A percentile compares a stretch with the other conserved stretches of the same genome.
phyloP scores from a whole-genome alignment of 805 yeast species.

The Kodamaea fukazawae region DNA sequence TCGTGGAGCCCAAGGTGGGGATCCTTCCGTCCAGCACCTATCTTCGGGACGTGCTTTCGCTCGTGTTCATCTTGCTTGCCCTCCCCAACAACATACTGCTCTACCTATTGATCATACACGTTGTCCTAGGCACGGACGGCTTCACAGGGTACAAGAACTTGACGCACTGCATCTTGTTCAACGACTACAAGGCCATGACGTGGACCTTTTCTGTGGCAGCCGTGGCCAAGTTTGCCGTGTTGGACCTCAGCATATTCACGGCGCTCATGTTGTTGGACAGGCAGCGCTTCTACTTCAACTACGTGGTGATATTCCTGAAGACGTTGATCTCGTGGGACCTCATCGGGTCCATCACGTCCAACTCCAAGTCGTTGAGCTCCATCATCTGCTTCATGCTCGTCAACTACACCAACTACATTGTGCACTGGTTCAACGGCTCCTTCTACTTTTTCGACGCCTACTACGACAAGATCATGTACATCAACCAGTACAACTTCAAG shows the following conservation, averaged over 20 bases:
- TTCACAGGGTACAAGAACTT: conserved; percentile 15
- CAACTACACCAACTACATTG: conserved; percentile 14
- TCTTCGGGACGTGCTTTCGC: conserved; percentile 14
- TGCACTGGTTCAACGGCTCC: conserved; percentile 14
- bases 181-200: conserved; percentile 3
- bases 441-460: conserved; percentile 9
- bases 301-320: conserved; percentile 14
- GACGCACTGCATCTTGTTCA: conserved; percentile 9
- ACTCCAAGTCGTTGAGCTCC: conserved; percentile 11
- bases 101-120: conserved; percentile 11
- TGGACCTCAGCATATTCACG: conserved; percentile 1
- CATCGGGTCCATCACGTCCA: conserved; percentile 10
- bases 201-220: conserved; percentile 2
- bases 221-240: conserved; percentile 1
- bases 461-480: conserved; percentile 10
- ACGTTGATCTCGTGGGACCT: conserved; percentile 15
- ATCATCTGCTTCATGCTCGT: conserved; percentile 13
- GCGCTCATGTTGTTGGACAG: conserved; percentile 6
- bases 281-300: conserved; percentile 13
- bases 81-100: conserved; percentile 13
- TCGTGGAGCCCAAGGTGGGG: too few species aligned
- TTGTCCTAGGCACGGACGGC: conserved; percentile 13
- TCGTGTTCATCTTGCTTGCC: conserved; percentile 14
- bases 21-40: conserved; percentile 7
- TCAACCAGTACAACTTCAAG: conserved; percentile 12